Base-by-base conservation (phyloP, 768 basidiomycete species). In the Calocybe indica region DNA sequence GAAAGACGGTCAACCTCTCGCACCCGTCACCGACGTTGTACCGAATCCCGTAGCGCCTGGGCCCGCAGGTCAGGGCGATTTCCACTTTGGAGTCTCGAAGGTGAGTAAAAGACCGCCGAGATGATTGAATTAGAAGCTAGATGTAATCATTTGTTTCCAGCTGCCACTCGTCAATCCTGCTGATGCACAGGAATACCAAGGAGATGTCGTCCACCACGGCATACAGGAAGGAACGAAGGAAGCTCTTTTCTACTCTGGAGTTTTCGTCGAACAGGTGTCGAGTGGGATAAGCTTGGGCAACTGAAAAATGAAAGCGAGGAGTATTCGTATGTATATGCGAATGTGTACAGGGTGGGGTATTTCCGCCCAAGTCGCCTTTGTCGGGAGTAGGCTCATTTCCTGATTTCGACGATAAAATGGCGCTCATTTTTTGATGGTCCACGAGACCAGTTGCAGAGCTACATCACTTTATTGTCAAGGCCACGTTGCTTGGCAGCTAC, bases 51-150 rank as follows among this genome's bases (percentile, higher is more conserved):
- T 62, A 2, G 54, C 63, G 5, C 37, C 56, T 2, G 79, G 79
- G 3, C 46, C 68, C n/a, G 62, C 59, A 7, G 79, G 75, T 5
- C 67, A 71, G 52, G 82, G 82, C 6, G 78, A 83, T 43, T 81
- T 79, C 65, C 80, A 82, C 55, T 74, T 82, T 52, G 80, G 76
- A 2, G 56, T 82, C 3, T 62, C 83, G 43, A 83, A 83, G 71
- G 78, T 80, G 32, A 33, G 64, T 55, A 6, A n/a, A 36, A 7
- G 6, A 14, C 22, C 10, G 11, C 32, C 46, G 6, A 4, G 13
- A 10, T 33, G 30, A 1, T 13, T 28, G 34, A 9, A n/a, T 43
- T 37, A 7, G 37, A 22, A n/a, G 30, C 43, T 7, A 30, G 6
- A 6, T 10, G n/a, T 36, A 31, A 15, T 7, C 15, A 47, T 40